Evolutionary conservation across 805 yeast species (phyloP).

Genomic region (Hanseniaspora singularis): DNA sequence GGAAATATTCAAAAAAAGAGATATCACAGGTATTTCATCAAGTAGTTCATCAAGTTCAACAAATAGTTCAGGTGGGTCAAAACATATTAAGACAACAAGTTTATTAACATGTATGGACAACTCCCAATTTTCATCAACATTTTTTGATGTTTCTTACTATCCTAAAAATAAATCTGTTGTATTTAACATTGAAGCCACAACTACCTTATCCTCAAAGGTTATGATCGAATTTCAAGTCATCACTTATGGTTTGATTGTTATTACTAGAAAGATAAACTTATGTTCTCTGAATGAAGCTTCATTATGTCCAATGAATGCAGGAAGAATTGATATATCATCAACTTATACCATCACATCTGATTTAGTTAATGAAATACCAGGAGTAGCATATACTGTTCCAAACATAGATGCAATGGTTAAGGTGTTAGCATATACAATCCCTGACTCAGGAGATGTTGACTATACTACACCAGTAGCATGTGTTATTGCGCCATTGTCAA

Average conservation of each 20-base stretch:
- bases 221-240: slow-evolving; percentile 53
- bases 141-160: slow-evolving; percentile 61
- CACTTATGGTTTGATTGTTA: slow-evolving; percentile 67
- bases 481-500: slow-evolving; percentile 73
- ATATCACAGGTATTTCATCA: slow-evolving; percentile 3
- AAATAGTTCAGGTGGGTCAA: slow-evolving; percentile 16
- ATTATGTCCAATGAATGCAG: slow-evolving; percentile 77
- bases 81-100: slow-evolving; percentile 44
- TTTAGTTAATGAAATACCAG: slow-evolving; percentile 50
- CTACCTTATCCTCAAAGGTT: slow-evolving; percentile 64
- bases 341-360: slow-evolving; percentile 34
- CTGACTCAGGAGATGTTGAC: slow-evolving; percentile 30
- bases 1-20: slow-evolving; percentile 4
- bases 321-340: slow-evolving; percentile 64
- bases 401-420: slow-evolving; percentile 86
- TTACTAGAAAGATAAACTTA: slow-evolving; percentile 44
- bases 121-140: slow-evolving; percentile 75
- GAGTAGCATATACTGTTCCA: slow-evolving; percentile 79
- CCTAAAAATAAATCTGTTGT: slow-evolving; percentile 53
- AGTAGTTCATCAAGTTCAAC: slow-evolving; percentile 12
- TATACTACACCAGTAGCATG: slow-evolving; percentile 58
- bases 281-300: slow-evolving; percentile 49
- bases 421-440: slow-evolving; percentile 48
- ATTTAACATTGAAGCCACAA: slow-evolving; percentile 63
- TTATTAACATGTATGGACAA: slow-evolving; percentile 83